A percentile compares a stretch with the other conserved stretches of the same genome.
Evolutionary conservation across 305 asterid species (phyloP).

Genomic region (Lippia alba): DNA sequence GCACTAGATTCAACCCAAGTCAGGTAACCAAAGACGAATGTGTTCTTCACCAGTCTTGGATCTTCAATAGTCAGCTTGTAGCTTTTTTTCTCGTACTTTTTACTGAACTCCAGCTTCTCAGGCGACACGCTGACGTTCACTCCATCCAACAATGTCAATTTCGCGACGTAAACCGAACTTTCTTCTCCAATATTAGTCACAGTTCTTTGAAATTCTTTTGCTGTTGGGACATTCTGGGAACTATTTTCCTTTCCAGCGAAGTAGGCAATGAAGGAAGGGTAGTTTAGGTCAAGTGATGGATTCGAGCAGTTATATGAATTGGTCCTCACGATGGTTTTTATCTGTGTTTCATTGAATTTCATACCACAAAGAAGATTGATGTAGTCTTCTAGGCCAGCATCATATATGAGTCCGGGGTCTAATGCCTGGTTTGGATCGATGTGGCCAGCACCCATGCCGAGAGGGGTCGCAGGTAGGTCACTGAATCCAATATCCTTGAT

Average conservation of each 20-base stretch:
- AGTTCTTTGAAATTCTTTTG: slow-evolving; percentile 59
- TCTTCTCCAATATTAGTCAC: slow-evolving; percentile 68
- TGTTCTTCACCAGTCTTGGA: slow-evolving; percentile 36
- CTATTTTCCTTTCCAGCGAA: slow-evolving; percentile 31
- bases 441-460: slow-evolving; percentile 88
- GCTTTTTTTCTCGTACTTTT: slow-evolving; percentile 64
- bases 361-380: slow-evolving; percentile 62
- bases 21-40: slow-evolving; percentile 54
- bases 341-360: slow-evolving; percentile 56
- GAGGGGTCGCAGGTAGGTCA: slow-evolving; percentile 55
- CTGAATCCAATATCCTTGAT: slow-evolving; percentile 53
- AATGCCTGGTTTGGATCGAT: slow-evolving; percentile 74
- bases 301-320: slow-evolving; percentile 54
- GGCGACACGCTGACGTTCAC: slow-evolving; percentile 62
- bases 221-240: slow-evolving; percentile 7
- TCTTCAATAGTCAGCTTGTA: slow-evolving; percentile 60
- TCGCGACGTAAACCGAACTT: slow-evolving; percentile 50
- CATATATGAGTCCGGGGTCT: slow-evolving; percentile 77
- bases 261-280: slow-evolving; percentile 81
- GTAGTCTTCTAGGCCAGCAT: slow-evolving; percentile 55
- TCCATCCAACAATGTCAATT: slow-evolving; percentile 42
- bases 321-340: slow-evolving; percentile 56
- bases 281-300: slow-evolving; percentile 73
- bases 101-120: slow-evolving; percentile 49
- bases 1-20: slow-evolving; percentile 70